Percentiles rank a stretch among this genome's conserved stretches.
Evolutionary conservation across 2,329 filamentous ascomycete species (phyloP).

Genomic region (Cladosporium sp.): DNA sequence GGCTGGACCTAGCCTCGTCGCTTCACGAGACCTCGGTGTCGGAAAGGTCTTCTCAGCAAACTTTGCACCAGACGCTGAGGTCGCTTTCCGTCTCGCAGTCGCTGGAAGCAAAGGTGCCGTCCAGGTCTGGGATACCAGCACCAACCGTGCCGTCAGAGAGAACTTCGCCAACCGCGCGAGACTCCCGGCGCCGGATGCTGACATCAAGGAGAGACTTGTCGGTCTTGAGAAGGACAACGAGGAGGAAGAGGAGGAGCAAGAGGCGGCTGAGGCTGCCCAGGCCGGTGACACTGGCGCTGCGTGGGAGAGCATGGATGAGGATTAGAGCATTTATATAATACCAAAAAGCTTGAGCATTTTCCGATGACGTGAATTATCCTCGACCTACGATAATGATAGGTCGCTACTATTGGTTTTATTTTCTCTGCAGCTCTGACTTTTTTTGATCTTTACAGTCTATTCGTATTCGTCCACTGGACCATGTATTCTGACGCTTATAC

Average conservation of each 20-base stretch:
- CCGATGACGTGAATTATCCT: no score
- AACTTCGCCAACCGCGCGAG: slow-evolving; percentile 72
- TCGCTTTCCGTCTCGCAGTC: slow-evolving; percentile 87
- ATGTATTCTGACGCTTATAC: no score
- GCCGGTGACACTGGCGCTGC: slow-evolving; percentile 27
- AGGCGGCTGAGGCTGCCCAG: slow-evolving; percentile 51
- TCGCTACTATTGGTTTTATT: no score
- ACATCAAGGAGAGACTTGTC: slow-evolving; percentile 70
- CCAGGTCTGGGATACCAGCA: slow-evolving; percentile 95
- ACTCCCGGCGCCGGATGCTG: slow-evolving; percentile 50
- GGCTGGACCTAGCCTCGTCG: slow-evolving; percentile 81
- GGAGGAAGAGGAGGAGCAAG: slow-evolving; percentile 59
- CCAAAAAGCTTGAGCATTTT: not conserved
- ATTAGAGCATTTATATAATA: slow-evolving; percentile 19
- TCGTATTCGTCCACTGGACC: no score
- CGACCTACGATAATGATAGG: no score
- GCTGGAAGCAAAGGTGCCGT: slow-evolving; percentile 91
- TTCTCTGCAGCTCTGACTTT: no score
- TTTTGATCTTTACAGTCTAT: no score
- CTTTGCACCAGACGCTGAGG: slow-evolving; percentile 86
- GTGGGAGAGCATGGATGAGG: slow-evolving; percentile 36
- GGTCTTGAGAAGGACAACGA: slow-evolving; percentile 64
- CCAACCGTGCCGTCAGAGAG: slow-evolving; percentile 79
- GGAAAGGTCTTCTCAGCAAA: slow-evolving; percentile 89
- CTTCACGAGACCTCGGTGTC: slow-evolving; percentile 85